Conservation (phyloP, 345 rosid species). For the Crucihimalaya himalaica region DNA sequence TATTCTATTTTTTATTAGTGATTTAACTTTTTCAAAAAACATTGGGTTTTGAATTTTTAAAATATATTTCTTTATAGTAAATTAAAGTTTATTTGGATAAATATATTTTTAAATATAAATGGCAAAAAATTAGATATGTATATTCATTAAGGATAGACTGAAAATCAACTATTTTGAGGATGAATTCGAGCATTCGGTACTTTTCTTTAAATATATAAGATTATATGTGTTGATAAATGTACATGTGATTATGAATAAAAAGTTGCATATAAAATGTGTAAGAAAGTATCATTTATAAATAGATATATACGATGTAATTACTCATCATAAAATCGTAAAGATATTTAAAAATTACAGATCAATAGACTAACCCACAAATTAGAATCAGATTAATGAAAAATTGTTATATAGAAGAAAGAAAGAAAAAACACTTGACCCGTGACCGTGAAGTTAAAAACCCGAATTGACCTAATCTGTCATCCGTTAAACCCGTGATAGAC, state of each 20-base stretch:
- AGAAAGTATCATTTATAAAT: not conserved
- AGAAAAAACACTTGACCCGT: not conserved
- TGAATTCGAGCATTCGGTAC: too few species aligned
- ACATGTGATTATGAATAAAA: not conserved
- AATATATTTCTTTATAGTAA: too few species aligned
- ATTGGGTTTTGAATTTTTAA: too few species aligned
- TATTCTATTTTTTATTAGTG: too few species aligned
- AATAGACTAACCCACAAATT: not conserved
- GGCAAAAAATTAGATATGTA: too few species aligned
- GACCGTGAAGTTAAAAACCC: not conserved
- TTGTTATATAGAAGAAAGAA: too few species aligned
- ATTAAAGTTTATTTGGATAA: too few species aligned
- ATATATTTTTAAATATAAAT: too few species aligned
- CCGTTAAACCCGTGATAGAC: slow-evolving; percentile 21
- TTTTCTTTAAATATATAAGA: too few species aligned
- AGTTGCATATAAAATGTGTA: not conserved
- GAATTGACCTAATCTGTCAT: slow-evolving; percentile 1
- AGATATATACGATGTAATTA: not conserved
- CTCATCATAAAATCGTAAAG: not conserved
- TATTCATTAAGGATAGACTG: too few species aligned
- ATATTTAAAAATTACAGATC: not conserved
- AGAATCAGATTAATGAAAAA: not conserved
- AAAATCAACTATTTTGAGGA: too few species aligned
- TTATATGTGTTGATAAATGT: not conserved
- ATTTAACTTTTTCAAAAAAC: too few species aligned